Evolutionary conservation across 192 early-diverging fungal species (phyloP), one percentile per base, ranked within the genome.

Genomic region (Jimgerdemannia lactiflua): DNA sequence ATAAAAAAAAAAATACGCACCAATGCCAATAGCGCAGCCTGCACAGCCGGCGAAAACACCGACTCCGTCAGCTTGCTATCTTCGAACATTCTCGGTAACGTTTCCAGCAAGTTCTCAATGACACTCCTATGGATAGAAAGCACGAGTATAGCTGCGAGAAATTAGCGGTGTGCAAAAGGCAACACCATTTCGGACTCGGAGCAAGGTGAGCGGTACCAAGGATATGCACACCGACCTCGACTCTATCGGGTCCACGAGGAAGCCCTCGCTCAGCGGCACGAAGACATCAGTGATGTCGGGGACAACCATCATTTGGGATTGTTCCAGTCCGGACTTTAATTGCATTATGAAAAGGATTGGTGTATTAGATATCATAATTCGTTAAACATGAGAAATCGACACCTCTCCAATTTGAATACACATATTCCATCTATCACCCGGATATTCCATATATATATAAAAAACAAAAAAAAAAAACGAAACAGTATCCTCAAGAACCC

Each of bases 291-390:
- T 75, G 44, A 97, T 81, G 76, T 99, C 98, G 0, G 94, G 87
- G 4, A 98, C 96, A 42, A 98, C 93, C 87, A 99, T 87, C 96
- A 98, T 96, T 79, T 94, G 94, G 4, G 94, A 89, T 75, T 96
- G 94, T 49, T 97, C 97, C 42, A 98, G 86, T 44, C 71, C 77
- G 4, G 94, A 68, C 91, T 94, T 82, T 6, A 69, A 42, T 64
- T 39, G 42, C 54, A 42, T 20, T 18, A n/a, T 11, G 7, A 8
- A 20, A 39, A 75, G 67, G 42, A 17, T 65, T 9, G 20, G 20
- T 29, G 9, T 19, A 59, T 3, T 75, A 11, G 41, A 19, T 64
- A 77, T 67, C 29, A 29, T 49, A 70, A 40, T 42, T 18, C 18
- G 3, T 29, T 67, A 67, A 54, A 49, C 9, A 54, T 14, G 39